phyloP scores from a whole-genome alignment of 148 eudicot species.

The Vaccinium vitisidaea region DNA sequence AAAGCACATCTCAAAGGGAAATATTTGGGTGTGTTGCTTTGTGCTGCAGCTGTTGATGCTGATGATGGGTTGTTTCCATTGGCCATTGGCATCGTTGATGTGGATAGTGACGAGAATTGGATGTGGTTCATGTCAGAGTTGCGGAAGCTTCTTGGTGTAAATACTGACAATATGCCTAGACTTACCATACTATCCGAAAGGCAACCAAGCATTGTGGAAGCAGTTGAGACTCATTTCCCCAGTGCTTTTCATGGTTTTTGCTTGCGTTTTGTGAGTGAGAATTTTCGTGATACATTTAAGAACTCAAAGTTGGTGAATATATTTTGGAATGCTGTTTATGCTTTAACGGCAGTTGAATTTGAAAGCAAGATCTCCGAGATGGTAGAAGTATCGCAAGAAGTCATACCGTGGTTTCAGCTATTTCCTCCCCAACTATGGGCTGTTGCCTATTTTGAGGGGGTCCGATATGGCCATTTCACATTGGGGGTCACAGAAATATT shows the following conservation, averaged over 20 bases:
- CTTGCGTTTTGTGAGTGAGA: constrained; percentile 79
- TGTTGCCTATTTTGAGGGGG: constrained; percentile 92
- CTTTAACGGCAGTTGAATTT: constrained; percentile 77
- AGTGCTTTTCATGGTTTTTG: constrained; percentile 88
- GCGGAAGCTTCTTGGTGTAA: constrained; percentile 88
- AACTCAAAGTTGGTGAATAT: constrained; percentile 88
- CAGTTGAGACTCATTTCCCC: constrained; percentile 90
- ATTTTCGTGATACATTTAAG: constrained; percentile 91
- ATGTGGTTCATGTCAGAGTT: constrained; percentile 98
- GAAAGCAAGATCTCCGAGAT: constrained; percentile 83
- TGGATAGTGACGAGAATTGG: constrained; percentile 92
- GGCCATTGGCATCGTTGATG: constrained; percentile 85
- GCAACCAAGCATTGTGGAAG: constrained; percentile 73
- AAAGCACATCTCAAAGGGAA: constrained; percentile 82
- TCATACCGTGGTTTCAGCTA: constrained; percentile 70
- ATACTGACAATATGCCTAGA: constrained; percentile 93
- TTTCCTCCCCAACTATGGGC: constrained; percentile 92
- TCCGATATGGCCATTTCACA: constrained; percentile 89
- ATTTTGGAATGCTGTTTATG: constrained; percentile 96
- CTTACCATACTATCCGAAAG: constrained; percentile 91
- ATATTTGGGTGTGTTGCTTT: constrained; percentile 75
- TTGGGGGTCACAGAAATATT: constrained; percentile 69
- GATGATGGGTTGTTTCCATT: constrained; percentile 83
- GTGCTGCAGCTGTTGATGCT: constrained; percentile 93
- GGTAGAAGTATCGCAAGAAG: constrained; percentile 74